Evolutionary conservation across 768 basidiomycete genomes (phyloP).

Genomic region (Strobilomyces confusus): DNA sequence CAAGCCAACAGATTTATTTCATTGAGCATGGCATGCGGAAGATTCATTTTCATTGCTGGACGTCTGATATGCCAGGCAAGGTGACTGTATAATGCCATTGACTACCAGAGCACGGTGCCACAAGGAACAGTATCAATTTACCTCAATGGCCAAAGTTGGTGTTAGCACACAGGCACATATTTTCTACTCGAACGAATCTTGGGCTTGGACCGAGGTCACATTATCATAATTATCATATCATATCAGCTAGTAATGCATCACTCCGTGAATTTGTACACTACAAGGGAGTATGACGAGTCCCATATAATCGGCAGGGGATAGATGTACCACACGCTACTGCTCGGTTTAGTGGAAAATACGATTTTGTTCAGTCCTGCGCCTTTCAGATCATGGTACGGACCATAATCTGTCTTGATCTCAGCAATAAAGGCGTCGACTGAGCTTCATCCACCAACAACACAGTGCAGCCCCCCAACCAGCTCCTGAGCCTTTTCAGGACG

Average conservation of each 20-base stretch:
- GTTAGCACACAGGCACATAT: conserved; percentile 44
- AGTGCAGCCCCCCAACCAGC: conserved; percentile 93
- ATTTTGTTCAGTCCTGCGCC: conserved; percentile 58
- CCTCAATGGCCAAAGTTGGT: conserved; percentile 62
- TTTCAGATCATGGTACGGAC: conserved; percentile 55
- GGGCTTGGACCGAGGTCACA: too few species aligned
- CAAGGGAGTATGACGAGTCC: not conserved
- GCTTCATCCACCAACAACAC: conserved; percentile 73
- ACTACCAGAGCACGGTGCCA: conserved; percentile 15
- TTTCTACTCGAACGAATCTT: too few species aligned
- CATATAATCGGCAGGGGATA: not conserved
- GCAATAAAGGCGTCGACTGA: conserved; percentile 61
- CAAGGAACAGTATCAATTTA: conserved; percentile 26
- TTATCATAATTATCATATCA: not conserved
- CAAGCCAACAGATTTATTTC: conserved; percentile 25
- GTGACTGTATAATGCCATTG: conserved; percentile 21
- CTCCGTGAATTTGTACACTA: conserved; percentile 30
- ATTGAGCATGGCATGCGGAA: conserved; percentile 7
- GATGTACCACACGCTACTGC: conserved; percentile 76
- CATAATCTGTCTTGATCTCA: conserved; percentile 56
- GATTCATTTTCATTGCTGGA: conserved; percentile 8
- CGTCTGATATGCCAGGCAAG: conserved; percentile 16
- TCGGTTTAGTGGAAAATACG: conserved; percentile 81
- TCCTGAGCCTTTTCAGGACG: conserved; percentile 36
- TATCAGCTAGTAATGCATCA: conserved; percentile 9